Percentiles rank a stretch among this genome's conserved stretches.
phyloP scores from a whole-genome alignment of 169 alveolate genomes.

The Plasmodium billcollinsi region DNA sequence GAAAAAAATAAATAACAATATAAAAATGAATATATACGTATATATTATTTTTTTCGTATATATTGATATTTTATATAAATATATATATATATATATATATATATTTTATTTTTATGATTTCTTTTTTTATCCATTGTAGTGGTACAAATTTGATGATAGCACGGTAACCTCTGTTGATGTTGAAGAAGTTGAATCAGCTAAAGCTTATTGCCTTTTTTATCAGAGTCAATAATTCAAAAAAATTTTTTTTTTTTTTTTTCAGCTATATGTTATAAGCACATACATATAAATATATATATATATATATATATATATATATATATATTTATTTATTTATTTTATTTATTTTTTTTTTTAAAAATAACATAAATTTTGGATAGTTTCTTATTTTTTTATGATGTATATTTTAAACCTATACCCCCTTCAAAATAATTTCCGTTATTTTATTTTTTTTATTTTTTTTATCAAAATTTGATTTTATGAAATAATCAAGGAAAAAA shows the following conservation, averaged over 20 bases:
- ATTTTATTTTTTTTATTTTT: too few species aligned
- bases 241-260: slow-evolving; percentile 4
- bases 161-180: slow-evolving; percentile 42
- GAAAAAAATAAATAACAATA: neutral
- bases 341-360: neutral
- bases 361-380: neutral
- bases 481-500: too few species aligned
- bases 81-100: neutral
- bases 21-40: neutral
- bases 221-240: slow-evolving; percentile 45
- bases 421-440: too few species aligned
- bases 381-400: too few species aligned
- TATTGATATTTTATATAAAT: neutral
- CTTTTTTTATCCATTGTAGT: slow-evolving; percentile 13
- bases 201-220: slow-evolving; percentile 72
- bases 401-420: too few species aligned
- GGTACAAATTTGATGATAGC: slow-evolving; percentile 73
- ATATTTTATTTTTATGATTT: neutral
- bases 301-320: neutral
- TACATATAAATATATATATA: neutral
- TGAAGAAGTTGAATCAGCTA: slow-evolving; percentile 66
- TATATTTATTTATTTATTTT: neutral
- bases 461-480: too few species aligned
- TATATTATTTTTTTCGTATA: neutral
- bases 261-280: neutral